Base-by-base conservation (phyloP, 306 rosid species). In the Aeschynomene evenia region DNA sequence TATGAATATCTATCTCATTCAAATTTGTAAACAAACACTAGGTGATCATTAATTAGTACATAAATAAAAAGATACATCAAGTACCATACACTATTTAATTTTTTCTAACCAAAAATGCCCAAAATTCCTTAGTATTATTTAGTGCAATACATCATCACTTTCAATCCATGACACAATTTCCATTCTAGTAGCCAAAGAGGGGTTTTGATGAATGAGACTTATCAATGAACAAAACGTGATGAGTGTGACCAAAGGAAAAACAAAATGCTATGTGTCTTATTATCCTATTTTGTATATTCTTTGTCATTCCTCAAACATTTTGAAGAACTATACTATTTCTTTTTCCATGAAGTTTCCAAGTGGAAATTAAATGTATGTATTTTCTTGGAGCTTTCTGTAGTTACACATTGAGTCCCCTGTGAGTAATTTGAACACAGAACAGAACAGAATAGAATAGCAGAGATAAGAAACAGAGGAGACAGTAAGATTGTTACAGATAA, bases 221-320 rank as follows among this genome's bases (percentile, higher is more conserved):
- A 29, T 78, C 95, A 55, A 71, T 54, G 74, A 80, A 83, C 93
- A 88, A 89, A 87, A 77, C 86, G 88, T 73, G 86, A 82, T 68
- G 96, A 88, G 74, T 74, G 77, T 71, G 91, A 83, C 89, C 46
- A 50, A 68, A 79, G 87, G n/a, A n/a, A 6, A 68, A 62, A 51
- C 53, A 68, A 71, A 43, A 6, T 50, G 16, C 2, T 40, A n/a
- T n/a, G n/a, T n/a, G 37, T 75, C 52, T 19, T 42, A 31, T 39
- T 70, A 14, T 43, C 49, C 1, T 11, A 21, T 51, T 48, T 26
- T 29, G 26, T 18, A 16, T 12, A 13, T n/a, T 33, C n/a, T 2
- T 24, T 18, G 3, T 23, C 33, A 49, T 51, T 61, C 31, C 52
- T 42, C 71, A 61, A n/a, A 68, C n/a, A 39, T 54, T 70, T 48